phyloP scores from a whole-genome alignment of 305 asterid genomes.

The Rubia tinctorum region DNA sequence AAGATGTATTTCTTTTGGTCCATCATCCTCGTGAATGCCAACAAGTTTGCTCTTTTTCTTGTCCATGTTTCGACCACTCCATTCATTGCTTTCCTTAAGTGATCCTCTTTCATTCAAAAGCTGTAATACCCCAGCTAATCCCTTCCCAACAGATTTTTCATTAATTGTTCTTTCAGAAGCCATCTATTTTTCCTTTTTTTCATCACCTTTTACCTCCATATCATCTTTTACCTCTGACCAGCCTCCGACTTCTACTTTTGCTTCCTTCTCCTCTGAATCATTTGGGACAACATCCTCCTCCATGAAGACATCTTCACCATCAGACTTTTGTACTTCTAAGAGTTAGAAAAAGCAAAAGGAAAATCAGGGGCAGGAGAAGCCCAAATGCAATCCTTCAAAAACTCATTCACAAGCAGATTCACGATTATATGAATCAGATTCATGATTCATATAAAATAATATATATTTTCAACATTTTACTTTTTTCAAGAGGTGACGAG shows the following conservation, averaged over 20 bases:
- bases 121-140: slow-evolving; percentile 73
- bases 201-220: slow-evolving; percentile 40
- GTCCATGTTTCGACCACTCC: slow-evolving; percentile 99
- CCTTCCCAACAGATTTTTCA: slow-evolving; percentile 90
- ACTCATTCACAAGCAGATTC: background rate
- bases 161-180: slow-evolving; percentile 77
- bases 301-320: slow-evolving; percentile 86
- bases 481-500: too few species aligned
- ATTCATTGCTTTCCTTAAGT: slow-evolving; percentile 83
- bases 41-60: slow-evolving; percentile 95
- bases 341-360: slow-evolving; percentile 12
- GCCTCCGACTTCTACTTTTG: slow-evolving; percentile 46
- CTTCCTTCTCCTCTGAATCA: slow-evolving; percentile 45
- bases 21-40: slow-evolving; percentile 61
- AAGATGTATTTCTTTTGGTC: slow-evolving; percentile 71
- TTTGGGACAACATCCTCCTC: slow-evolving; percentile 69
- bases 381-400: background rate
- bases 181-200: slow-evolving; percentile 47
- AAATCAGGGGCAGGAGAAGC: slow-evolving; percentile 6
- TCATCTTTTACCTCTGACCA: slow-evolving; percentile 64
- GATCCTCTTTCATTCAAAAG: slow-evolving; percentile 86
- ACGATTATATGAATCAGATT: too few species aligned
- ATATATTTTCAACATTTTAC: too few species aligned
- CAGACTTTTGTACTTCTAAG: slow-evolving; percentile 65
- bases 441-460: too few species aligned